Base-by-base conservation (phyloP, 306 rosid species). In the Cicer pinnatifidum region DNA sequence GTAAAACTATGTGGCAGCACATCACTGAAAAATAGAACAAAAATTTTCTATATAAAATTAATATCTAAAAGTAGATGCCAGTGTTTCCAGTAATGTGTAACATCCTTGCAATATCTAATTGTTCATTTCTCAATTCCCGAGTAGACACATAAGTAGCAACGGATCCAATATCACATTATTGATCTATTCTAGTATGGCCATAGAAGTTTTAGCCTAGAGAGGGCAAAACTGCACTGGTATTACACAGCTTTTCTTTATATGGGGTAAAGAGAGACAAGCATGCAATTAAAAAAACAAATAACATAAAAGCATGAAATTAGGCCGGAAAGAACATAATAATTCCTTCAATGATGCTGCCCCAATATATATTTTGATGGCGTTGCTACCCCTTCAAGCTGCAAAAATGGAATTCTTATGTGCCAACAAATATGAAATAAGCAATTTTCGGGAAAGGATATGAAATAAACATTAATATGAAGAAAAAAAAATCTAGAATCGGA, bases 301-400 rank as follows among this genome's bases (percentile, higher is more conserved):
- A 58, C 43, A 16, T 23, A 23, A 59, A 59, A 59, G 11, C 43
- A 59, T 11, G 28, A 59, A 59, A 59, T 33, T 33, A 33, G 41
- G 65, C 43, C 28, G 43, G 9, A 59, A 59, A 59, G 41, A 58
- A 58, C 64, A 58, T 11, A 58, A 58, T 40, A 59, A 33, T 59
- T 59, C 65, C 65, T 59, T 59, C 43, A 59, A 11, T 28, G 43
- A 35, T 59, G 65, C 65, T 59, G 43, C 43, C 65, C 43, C 65
- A 33, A 58, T 28, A 23, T 40, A 40, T 58, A 28, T 28, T 8
- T 58, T 58, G 64, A 58, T 28, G 64, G 41, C 4, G 43, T 7
- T 35, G 67, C n/a, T 60, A 2, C 45, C 44, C 67, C 67, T 60
- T 60, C 67, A 60, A 60, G 44, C 67, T 60, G 67, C 67, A 60